Conservation (phyloP, 2,329 filamentous ascomycete species). For the Aspergillus hortae region DNA sequence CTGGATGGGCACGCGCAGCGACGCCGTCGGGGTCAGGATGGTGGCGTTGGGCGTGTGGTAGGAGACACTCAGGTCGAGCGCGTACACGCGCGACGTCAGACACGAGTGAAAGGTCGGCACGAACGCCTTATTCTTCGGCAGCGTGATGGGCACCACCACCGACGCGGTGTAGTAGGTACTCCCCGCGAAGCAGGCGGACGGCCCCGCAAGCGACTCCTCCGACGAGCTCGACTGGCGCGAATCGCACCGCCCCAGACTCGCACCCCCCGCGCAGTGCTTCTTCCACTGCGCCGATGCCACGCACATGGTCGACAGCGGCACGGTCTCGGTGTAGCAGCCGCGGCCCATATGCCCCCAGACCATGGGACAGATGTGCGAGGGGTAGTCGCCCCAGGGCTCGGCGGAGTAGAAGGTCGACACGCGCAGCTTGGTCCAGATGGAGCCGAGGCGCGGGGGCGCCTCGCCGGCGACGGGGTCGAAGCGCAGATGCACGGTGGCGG, state of each 20-base stretch:
- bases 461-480: constrained; percentile 57
- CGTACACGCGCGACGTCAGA: constrained; percentile 61
- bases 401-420: constrained; percentile 57
- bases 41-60: constrained; percentile 49
- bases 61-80: constrained; percentile 57
- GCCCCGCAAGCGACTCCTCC: constrained; percentile 25
- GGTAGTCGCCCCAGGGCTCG: constrained; percentile 49
- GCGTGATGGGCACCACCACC: constrained; percentile 61
- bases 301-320: constrained; percentile 54
- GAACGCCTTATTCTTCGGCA: constrained; percentile 60
- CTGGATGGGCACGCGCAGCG: constrained; percentile 44
- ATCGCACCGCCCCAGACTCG: constrained; percentile 18
- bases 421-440: constrained; percentile 53
- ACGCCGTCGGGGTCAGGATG: constrained; percentile 37
- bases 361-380: constrained; percentile 40
- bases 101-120: constrained; percentile 69
- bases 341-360: constrained; percentile 42
- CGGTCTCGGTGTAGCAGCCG: constrained; percentile 51
- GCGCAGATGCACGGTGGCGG: constrained; percentile 54
- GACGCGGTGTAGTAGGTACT: constrained; percentile 57
- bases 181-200: constrained; percentile 43
- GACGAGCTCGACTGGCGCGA: constrained; percentile 28
- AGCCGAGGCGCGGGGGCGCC: constrained; percentile 52
- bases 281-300: constrained; percentile 57
- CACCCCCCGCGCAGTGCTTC: constrained; percentile 40